phyloP scores from a whole-genome alignment of 208 protist genomes.

The Porcisia hertigi region DNA sequence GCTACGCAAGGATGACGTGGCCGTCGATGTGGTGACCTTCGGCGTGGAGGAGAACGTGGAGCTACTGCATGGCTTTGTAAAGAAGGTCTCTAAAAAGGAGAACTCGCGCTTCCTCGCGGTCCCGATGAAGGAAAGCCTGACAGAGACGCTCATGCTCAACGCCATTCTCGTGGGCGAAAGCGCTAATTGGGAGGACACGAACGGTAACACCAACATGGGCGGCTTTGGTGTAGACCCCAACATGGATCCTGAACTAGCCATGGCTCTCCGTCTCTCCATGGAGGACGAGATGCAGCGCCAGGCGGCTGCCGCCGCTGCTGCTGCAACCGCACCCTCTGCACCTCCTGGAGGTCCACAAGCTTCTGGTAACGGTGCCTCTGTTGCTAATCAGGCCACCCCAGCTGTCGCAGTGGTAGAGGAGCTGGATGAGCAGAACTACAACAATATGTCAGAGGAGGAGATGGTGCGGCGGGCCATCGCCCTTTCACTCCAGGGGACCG shows the following conservation, averaged over 20 bases:
- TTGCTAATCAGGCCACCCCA: constrained; percentile 1
- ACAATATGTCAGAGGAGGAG: constrained; percentile 86
- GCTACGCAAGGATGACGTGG: constrained; percentile 97
- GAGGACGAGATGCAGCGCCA: constrained; percentile 93
- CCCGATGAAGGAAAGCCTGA: constrained; percentile 77
- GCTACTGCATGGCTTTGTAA: constrained; percentile 92
- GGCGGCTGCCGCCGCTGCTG: constrained; percentile 58
- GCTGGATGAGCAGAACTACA: constrained; percentile 31
- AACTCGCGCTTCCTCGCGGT: constrained; percentile 90
- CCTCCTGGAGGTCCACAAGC: constrained; percentile 16
- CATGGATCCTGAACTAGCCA: constrained; percentile 94
- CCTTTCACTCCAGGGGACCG: constrained; percentile 76
- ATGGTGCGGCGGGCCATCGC: constrained; percentile 75
- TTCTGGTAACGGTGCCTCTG: constrained; percentile 11
- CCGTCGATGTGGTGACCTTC: constrained; percentile 97
- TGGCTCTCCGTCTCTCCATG: constrained; percentile 95
- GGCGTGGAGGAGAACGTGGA: constrained; percentile 91
- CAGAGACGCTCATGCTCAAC: constrained; percentile 92
- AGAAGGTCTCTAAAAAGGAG: constrained; percentile 83
- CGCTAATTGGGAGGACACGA: constrained; percentile 20
- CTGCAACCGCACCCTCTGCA: constrained; percentile 28
- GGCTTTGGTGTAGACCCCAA: constrained; percentile 91
- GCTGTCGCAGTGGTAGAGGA: not conserved
- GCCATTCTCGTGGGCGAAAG: constrained; percentile 82
- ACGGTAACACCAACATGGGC: constrained; percentile 18